Evolutionary conservation across 768 basidiomycete species (phyloP).

Genomic region (Russula sp.): DNA sequence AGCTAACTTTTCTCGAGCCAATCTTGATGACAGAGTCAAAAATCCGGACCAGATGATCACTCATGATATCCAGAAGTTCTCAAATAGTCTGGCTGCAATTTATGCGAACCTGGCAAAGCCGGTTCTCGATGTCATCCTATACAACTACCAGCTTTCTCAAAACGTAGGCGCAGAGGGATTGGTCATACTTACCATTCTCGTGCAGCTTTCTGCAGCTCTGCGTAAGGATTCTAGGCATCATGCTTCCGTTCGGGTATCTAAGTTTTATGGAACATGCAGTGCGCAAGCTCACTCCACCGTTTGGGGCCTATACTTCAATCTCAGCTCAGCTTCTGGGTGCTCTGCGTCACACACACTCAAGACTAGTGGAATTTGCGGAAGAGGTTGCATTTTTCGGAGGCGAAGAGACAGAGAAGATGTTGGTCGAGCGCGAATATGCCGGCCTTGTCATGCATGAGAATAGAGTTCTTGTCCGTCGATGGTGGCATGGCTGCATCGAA

Average conservation of each 20-base stretch:
- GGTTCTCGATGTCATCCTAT: constrained; percentile 83
- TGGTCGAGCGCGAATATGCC: constrained; percentile 85
- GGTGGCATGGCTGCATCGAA: constrained; percentile 89
- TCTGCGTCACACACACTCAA: constrained; percentile 85
- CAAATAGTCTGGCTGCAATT: constrained; percentile 83
- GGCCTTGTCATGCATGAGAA: constrained; percentile 81
- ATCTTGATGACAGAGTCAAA: constrained; percentile 92
- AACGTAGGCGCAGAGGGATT: constrained; percentile 95
- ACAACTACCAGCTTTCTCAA: constrained; percentile 90
- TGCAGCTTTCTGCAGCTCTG: constrained; percentile 76
- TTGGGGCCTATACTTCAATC: constrained; percentile 83
- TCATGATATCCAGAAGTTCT: constrained; percentile 91
- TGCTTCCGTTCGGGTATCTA: neutral
- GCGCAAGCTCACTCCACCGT: constrained; percentile 81
- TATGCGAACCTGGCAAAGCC: constrained; percentile 95
- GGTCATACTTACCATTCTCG: constrained; percentile 70
- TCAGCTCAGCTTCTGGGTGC: constrained; percentile 86
- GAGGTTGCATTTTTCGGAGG: constrained; percentile 87
- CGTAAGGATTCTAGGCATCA: constrained; percentile 43
- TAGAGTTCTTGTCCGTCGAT: constrained; percentile 64
- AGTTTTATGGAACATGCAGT: constrained; percentile 39
- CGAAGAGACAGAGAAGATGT: constrained; percentile 83
- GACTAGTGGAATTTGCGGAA: constrained; percentile 82
- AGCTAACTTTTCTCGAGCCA: constrained; percentile 41
- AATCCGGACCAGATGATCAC: constrained; percentile 98